phyloP scores from a whole-genome alignment of 441 rosid genomes.

The Raphanus hybrid region DNA sequence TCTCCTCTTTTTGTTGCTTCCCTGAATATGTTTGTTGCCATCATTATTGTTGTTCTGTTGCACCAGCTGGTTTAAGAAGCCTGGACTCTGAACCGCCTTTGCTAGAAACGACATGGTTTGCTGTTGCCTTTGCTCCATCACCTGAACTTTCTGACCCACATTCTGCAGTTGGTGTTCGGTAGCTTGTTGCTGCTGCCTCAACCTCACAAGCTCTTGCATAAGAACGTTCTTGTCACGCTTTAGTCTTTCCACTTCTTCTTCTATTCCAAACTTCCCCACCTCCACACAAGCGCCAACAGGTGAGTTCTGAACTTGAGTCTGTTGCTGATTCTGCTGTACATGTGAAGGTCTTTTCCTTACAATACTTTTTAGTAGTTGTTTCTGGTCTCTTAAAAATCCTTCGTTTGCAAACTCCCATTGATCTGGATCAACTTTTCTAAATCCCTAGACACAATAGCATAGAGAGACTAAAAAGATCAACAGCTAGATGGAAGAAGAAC shows the following conservation, averaged over 20 bases:
- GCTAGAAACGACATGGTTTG: slow-evolving; percentile 74
- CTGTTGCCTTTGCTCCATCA: slow-evolving; percentile 66
- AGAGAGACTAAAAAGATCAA: background rate
- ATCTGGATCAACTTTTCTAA: slow-evolving; percentile 64
- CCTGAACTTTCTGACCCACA: slow-evolving; percentile 56
- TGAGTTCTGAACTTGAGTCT: slow-evolving; percentile 51
- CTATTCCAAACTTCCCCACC: slow-evolving; percentile 67
- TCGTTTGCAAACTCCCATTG: slow-evolving; percentile 65
- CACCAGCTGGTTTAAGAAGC: slow-evolving; percentile 59
- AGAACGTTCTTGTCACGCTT: slow-evolving; percentile 59
- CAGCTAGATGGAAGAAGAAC: too few relatives aligned
- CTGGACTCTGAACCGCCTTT: slow-evolving; percentile 60
- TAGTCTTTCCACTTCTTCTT: slow-evolving; percentile 58
- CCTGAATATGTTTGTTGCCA: slow-evolving; percentile 48
- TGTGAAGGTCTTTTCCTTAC: slow-evolving; percentile 52
- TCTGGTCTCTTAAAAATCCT: slow-evolving; percentile 60
- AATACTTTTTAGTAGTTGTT: slow-evolving; percentile 52
- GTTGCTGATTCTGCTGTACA: slow-evolving; percentile 47
- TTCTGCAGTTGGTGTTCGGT: slow-evolving; percentile 53
- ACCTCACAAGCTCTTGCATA: slow-evolving; percentile 62
- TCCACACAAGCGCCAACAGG: slow-evolving; percentile 58
- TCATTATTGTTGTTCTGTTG: slow-evolving; percentile 56
- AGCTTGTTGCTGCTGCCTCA: slow-evolving; percentile 65
- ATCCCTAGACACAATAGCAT: slow-evolving; percentile 47
- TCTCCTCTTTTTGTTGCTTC: slow-evolving; percentile 58